Evolutionary conservation across 306 rosid species (phyloP), one percentile per base, ranked within the genome.

Genomic region (Trifolium subterraneum): DNA sequence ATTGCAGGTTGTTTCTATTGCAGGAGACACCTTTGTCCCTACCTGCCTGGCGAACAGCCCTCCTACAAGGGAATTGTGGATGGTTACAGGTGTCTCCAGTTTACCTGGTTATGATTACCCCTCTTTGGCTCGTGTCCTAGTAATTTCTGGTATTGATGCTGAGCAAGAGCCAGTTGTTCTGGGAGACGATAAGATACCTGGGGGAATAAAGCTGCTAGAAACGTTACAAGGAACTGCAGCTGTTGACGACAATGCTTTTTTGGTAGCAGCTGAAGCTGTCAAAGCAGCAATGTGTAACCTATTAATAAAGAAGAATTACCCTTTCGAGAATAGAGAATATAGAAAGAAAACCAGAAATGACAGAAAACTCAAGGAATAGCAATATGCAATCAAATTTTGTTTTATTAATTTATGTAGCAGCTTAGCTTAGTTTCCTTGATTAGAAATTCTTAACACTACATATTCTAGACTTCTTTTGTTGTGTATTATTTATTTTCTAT

Each of bases 281-380:
- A 94, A 92, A 86, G 68, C 90, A 19, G 93, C 97, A 79, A 87
- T 94, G 97, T 79, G 90, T 84, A 88, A 87, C 76, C 80, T 94
- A 78, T 79, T 92, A 42, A 89, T 87, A 20, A 94, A 94, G 82
- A 94, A 92, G 84, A 98, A 90, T 31, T 92, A 90, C 90, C 79
- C 95, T 16, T 35, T 78, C 2, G 97, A 90, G 77, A 88, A 80
- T 45, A 87, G 96, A 63, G 97, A 92, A 63, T 86, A 71, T 80
- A 86, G 88, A 77, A 92, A 94, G 93, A 88, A 90, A 84, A 78
- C 87, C 50, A 88, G 99, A 84, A 94, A 94, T 85, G 97, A 94
- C 66, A 88, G 85, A 85, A 94, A 92, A 82, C 71, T 41, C 14
- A 88, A 87, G 70, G 73, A 58, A 25, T 88, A 86, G 74, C 73